Base-by-base conservation (phyloP, 1,284 basidiomycete species). In the Rhizopogon hawkerae region DNA sequence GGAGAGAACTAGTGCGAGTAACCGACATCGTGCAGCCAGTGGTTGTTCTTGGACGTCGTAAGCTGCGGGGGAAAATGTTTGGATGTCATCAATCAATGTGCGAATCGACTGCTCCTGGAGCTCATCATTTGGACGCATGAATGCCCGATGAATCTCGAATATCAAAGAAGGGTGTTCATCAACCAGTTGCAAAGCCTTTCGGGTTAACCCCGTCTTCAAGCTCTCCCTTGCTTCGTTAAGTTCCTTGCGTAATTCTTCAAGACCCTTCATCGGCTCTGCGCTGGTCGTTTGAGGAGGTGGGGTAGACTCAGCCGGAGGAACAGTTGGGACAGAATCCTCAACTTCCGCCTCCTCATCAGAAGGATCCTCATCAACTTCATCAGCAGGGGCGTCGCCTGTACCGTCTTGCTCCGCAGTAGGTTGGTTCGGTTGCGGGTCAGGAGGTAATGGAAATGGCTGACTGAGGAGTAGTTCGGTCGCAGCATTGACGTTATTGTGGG, bases 401-500 rank as follows among this genome's bases (percentile, higher is more conserved):
- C 55, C 62, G 1, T 56, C 62, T 1, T 57, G 66, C 14, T 69
- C 69, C 11, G 69, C 65, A n/a, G 72, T 66, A 1, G 70, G 68
- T 23, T 73, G 59, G 8, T 60, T 58, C 5, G 66, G 62, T 11
- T 69, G 69, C 0, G 73, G 79, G 57, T 86, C 85, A 5, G 81
- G 77, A 29, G 79, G 78, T 49, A 92, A 77, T 3, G 86, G 77
- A 59, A 89, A 89, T 0, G 92, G 92, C 59, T 92, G 84, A 1
- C 79, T 78, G 18, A 98, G 73, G 1, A 98, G 75, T 14, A 92
- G 75, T 59, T 98, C 95, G 0, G 95, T 88, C 2, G 96, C 96
- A 5, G 88, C 83, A 35, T 77, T 85, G 57, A 97, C 75, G 58
- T 96, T 96, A 69, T 98, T 98, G 54, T 87, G 81, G 11, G 86